phyloP scores from a whole-genome alignment of 257 asterid species.

The Solanum sejunctum region DNA sequence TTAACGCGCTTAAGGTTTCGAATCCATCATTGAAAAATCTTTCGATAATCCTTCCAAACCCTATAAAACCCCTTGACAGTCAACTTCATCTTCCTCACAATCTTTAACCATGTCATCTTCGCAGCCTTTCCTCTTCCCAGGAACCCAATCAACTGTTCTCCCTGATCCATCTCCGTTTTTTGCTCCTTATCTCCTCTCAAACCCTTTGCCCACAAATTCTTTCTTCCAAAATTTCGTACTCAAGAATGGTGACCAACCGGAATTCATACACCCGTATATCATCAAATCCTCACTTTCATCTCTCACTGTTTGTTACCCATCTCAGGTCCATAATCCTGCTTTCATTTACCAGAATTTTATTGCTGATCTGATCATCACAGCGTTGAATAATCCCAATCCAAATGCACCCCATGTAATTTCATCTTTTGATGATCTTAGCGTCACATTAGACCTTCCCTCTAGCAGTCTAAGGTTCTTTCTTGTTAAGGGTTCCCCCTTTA shows the following conservation, averaged over 20 bases:
- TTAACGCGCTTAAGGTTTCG: not conserved
- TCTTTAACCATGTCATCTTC: not conserved
- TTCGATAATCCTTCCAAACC: conserved; percentile 23
- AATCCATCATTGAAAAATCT: conserved; percentile 25
- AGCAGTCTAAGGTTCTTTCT: conserved; percentile 58
- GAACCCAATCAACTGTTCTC: conserved; percentile 55
- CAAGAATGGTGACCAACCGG: conserved; percentile 84
- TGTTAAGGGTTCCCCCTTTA: conserved; percentile 77
- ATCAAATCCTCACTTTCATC: conserved; percentile 45
- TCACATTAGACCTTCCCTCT: conserved; percentile 71
- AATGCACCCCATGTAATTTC: conserved; percentile 42
- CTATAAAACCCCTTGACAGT: conserved; percentile 4
- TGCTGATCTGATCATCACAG: conserved; percentile 47
- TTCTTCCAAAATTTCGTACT: conserved; percentile 77
- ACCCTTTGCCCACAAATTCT: conserved; percentile 78
- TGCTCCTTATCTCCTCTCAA: conserved; percentile 46
- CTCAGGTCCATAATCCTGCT: conserved; percentile 39
- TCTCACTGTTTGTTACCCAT: conserved; percentile 60
- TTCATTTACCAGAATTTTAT: conserved; percentile 54
- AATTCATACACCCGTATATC: conserved; percentile 72
- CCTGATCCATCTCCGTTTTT: conserved; percentile 78
- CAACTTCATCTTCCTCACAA: not conserved
- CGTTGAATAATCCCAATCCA: conserved; percentile 33
- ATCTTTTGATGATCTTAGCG: conserved; percentile 56
- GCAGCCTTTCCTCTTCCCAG: conserved; percentile 64